Percentiles rank a stretch among this genome's conserved stretches.
Conservation (phyloP, 208 protist genomes). For the Tritrichomonas foetus region DNA sequence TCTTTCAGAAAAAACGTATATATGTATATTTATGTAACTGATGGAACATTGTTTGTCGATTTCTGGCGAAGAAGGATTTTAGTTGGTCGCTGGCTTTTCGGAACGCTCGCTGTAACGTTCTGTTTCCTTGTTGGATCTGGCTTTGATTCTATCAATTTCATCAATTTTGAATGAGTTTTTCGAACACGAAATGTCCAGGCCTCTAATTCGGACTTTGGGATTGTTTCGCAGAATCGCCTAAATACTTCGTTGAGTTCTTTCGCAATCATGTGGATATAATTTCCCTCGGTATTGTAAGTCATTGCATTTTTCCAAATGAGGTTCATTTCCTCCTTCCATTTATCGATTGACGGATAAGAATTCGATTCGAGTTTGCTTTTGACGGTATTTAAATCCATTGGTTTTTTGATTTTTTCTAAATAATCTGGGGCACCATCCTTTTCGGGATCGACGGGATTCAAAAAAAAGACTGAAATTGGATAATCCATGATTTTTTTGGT, state of each 20-base stretch:
- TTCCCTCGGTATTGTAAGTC: background rate
- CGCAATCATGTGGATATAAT: background rate
- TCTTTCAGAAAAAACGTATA: too few species aligned
- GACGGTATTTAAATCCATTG: background rate
- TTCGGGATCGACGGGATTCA: background rate
- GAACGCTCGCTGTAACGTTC: background rate
- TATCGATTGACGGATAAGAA: background rate
- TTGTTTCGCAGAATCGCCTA: background rate
- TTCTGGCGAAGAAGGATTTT: too few species aligned
- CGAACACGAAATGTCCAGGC: background rate
- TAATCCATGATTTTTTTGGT: background rate
- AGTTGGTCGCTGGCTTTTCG: background rate
- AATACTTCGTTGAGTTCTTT: background rate
- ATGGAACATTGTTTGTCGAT: too few species aligned
- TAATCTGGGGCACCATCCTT: conserved; percentile 12
- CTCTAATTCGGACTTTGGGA: background rate
- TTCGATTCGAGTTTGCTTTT: background rate
- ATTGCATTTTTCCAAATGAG: conserved; percentile 22
- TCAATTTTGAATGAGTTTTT: background rate
- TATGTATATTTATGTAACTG: too few species aligned
- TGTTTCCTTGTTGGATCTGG: background rate
- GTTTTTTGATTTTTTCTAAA: background rate
- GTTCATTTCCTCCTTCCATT: background rate
- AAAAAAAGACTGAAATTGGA: background rate
- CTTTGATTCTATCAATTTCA: background rate